Base-by-base conservation (phyloP, 2,329 filamentous ascomycete species). In the Pleurostoma richardsiae region DNA sequence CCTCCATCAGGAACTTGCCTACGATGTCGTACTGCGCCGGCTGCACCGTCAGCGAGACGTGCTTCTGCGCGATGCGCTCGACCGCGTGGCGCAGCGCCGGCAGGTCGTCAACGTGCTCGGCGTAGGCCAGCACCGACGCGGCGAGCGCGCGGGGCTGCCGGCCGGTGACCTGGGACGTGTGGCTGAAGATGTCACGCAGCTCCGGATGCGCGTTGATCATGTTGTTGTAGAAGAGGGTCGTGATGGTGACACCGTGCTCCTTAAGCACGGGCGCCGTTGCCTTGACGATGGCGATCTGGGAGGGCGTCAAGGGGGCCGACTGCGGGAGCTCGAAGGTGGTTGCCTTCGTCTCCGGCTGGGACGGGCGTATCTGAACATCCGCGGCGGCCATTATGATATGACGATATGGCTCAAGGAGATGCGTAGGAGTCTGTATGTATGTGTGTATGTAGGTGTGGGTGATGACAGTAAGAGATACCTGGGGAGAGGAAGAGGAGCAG, bases 11-110 rank as follows among this genome's bases (percentile, higher is more conserved):
- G 60, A 83, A 75, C 52, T 79, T 74, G 39, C 84, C 87, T 2
- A 91, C 86, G 30, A 89, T 76, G 44, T 72, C 66, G 61, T 91
- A 91, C 45, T 90, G 82, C 27, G 82, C 83, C 0, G 86, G 74
- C 52, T 72, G 68, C 57, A 91, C 78, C 59, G 79, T 80, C n/a
- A 91, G 73, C 2, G 80, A 85, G 28, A 76, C 85, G 59, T 91
- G 87, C 68, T 90, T 90, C 58, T 90, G 80, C 48, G 83, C 84
- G 53, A 92, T 90, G 56, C 83, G 78, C 63, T 88, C 83, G 10
- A 80, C 71, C 31, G 68, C 69, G 30, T 77, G 72, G 10, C 62
- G 62, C 4, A 90, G 72, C 26, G 71, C 77, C 41, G 73, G 76
- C 1, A 88, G 74, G 59, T 89, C 76, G 63, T 89, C 85, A 58